These are phyloP conservation scores for Corallochytrium limacisporum DNA, from an alignment of 78 protist species.

Conservation along the genomic window DNA sequence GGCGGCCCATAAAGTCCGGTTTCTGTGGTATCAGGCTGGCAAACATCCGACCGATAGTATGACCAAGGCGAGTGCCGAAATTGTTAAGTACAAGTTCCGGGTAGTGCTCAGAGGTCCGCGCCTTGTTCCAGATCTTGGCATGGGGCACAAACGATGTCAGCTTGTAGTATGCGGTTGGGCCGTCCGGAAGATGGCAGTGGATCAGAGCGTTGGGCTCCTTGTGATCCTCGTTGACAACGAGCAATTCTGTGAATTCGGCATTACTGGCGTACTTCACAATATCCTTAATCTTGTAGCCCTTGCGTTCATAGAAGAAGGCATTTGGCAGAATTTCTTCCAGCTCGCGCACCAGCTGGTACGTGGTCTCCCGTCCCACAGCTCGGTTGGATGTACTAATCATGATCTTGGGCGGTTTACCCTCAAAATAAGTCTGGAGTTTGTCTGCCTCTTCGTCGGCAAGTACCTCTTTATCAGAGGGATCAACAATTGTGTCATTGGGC, in stretches of 20 bases:
- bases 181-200: constrained; percentile 84
- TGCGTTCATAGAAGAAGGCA: constrained; percentile 1
- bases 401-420: constrained; percentile 16
- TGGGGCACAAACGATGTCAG: constrained; percentile 18
- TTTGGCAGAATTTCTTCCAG: constrained; percentile 1
- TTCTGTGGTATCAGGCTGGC: constrained; percentile 70
- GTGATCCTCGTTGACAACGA: constrained; percentile 67
- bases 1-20: constrained; percentile 77
- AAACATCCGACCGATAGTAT: constrained; percentile 68
- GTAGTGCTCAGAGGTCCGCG: constrained; percentile 15
- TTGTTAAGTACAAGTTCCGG: constrained; percentile 86
- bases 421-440: constrained; percentile 45
- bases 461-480: constrained; percentile 53
- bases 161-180: constrained; percentile 89
- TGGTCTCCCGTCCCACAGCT: background rate
- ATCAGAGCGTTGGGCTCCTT: constrained; percentile 44
- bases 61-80: constrained; percentile 90
- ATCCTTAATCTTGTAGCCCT: constrained; percentile 46
- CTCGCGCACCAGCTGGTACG: constrained; percentile 16
- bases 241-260: constrained; percentile 76
- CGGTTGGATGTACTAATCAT: constrained; percentile 13
- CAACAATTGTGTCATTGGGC: constrained; percentile 61
- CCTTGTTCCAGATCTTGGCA: background rate
- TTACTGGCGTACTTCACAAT: constrained; percentile 54
- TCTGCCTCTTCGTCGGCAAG: constrained; percentile 42